Conservation (phyloP, 306 rosid genomes). For the Fragaria ananassa region DNA sequence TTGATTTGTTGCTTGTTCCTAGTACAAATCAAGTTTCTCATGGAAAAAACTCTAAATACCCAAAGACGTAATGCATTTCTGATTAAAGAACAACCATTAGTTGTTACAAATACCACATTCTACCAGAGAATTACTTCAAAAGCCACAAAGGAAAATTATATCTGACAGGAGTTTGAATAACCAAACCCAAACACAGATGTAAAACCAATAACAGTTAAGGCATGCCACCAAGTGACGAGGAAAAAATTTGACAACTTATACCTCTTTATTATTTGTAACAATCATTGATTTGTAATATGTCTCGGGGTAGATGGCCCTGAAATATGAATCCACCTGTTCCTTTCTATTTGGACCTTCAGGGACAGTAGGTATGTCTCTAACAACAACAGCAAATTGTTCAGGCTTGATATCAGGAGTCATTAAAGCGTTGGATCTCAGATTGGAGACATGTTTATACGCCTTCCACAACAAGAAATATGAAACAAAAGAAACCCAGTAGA, state of each 20-base stretch:
- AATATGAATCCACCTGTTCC: constrained; percentile 74
- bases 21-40: not conserved
- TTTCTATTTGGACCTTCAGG: constrained; percentile 58
- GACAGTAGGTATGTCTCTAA: constrained; percentile 82
- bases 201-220: not conserved
- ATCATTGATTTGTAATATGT: constrained; percentile 81
- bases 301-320: constrained; percentile 58
- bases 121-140: not conserved
- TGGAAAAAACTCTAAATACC: no score
- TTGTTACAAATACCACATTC: not conserved
- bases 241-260: constrained; percentile 20
- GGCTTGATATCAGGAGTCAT: constrained; percentile 59
- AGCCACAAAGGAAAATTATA: not conserved
- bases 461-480: constrained; percentile 70
- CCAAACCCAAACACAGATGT: not conserved
- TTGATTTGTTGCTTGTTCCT: not conserved
- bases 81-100: not conserved
- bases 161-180: not conserved
- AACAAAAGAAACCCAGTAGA: constrained; percentile 81
- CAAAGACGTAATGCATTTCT: not conserved
- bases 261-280: constrained; percentile 74
- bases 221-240: not conserved
- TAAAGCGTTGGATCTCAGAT: constrained; percentile 60
- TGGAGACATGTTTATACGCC: constrained; percentile 64
- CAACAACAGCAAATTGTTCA: constrained; percentile 74